Evolutionary conservation across 2,329 filamentous ascomycete genomes (phyloP), one percentile per base, ranked within the genome.

Genomic region (Aureobasidium subglaciale): DNA sequence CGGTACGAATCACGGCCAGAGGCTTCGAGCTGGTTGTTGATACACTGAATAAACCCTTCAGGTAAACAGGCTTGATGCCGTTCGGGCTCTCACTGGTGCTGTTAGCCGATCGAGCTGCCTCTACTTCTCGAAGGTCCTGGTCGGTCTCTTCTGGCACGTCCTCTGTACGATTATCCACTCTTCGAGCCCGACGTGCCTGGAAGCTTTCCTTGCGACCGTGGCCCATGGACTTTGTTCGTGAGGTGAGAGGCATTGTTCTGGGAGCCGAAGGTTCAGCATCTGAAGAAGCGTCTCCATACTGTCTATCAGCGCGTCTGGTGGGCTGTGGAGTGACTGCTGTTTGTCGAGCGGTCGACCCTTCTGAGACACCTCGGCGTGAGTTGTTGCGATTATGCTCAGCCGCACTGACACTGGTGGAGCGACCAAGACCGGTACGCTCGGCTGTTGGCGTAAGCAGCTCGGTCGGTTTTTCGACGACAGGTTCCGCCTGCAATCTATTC

Each of bases 31-130:
- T 96, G 6, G 93, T 99, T 0, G 93, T 99, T 4, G 90, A 95
- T 54, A 97, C 93, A 65, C 92, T 97, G 74, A 99, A 97, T 16
- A 99, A 78, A 4, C 93, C 93, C 71, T 97, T 99, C 56, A 99
- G 81, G 69, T 87, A 97, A 3, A 97, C 93, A 0, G 93, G 93
- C 69, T 96, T 96, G 53, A 92, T 85, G 59, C 92, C 82, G 62
- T 95, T 90, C 5, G 87, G 84, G 62, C 82, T 84, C 59, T 83
- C 79, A 49, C 73, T 70, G 34, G 63, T 63, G 22, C 73, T 70
- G 22, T 67, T 64, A 22, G 38, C 27, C n/a, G 50, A 34, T 27
- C 27, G 37, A 32, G 55, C 58, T 11, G 70, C 70, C 48, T 74
- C 76, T 1, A 75, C 73, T n/a, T 74, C 75, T 16, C 79, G 82